These are phyloP conservation scores for Calonectria naviculata DNA, from an alignment of 2,329 filamentous ascomycete genomes.

Conservation along the genomic window DNA sequence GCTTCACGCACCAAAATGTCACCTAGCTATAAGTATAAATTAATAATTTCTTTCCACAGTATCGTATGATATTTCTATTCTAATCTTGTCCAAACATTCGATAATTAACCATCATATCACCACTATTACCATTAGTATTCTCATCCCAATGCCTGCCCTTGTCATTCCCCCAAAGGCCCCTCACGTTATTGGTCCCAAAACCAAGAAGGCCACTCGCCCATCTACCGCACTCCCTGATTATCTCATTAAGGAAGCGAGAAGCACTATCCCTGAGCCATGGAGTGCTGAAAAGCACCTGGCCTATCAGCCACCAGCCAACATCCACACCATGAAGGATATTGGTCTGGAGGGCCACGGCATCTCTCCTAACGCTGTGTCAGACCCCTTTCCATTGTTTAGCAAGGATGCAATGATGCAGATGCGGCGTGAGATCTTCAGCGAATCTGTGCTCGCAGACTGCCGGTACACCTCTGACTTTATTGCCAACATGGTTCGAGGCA, in stretches of 20 bases:
- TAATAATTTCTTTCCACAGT: too few relatives aligned
- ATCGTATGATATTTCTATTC: too few relatives aligned
- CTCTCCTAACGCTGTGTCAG: constrained; percentile 71
- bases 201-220: background rate
- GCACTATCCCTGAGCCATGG: constrained; percentile 49
- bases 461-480: constrained; percentile 51
- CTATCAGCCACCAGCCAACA: constrained; percentile 57
- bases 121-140: too few relatives aligned
- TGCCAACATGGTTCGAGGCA: constrained; percentile 68
- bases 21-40: background rate
- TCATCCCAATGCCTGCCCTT: background rate
- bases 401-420: constrained; percentile 70
- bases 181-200: background rate
- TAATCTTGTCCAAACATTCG: background rate
- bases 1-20: background rate
- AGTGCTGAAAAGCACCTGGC: constrained; percentile 64
- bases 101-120: background rate
- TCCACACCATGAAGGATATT: constrained; percentile 71
- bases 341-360: constrained; percentile 67
- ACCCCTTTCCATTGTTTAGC: constrained; percentile 73
- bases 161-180: background rate
- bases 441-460: constrained; percentile 32
- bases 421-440: constrained; percentile 69
- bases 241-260: background rate
- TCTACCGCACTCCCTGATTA: background rate